Percentiles rank a stretch among this genome's conserved stretches.
These are phyloP conservation scores for Escallonia herrerae DNA, from an alignment of 129 eudicot genomes.

Conservation along the genomic window DNA sequence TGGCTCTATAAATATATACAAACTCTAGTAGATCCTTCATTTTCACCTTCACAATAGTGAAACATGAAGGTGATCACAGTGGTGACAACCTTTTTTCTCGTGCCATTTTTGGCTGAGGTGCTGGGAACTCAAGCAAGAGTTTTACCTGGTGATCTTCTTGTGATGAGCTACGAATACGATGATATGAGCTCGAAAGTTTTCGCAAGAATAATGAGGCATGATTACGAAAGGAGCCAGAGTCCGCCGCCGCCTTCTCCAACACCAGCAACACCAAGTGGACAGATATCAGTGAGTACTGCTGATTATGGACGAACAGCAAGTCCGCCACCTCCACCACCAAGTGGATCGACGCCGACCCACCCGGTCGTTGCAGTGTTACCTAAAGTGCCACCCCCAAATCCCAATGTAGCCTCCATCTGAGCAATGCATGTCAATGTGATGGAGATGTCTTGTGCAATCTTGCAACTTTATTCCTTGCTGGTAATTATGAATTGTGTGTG, in stretches of 20 bases:
- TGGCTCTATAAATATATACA: no score
- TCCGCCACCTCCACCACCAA: background rate
- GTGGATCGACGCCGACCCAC: background rate
- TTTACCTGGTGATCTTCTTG: no score
- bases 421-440: no score
- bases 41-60: background rate
- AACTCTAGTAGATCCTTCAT: background rate
- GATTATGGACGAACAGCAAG: background rate
- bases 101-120: background rate
- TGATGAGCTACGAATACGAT: background rate
- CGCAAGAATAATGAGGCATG: background rate
- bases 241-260: no score
- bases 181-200: background rate
- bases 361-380: background rate
- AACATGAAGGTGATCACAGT: background rate
- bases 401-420: no score
- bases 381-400: background rate
- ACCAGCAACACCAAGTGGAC: background rate
- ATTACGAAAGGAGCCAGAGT: no score
- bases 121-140: background rate
- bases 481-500: no score
- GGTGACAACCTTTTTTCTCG: background rate
- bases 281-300: background rate
- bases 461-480: no score
- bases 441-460: no score